These are phyloP conservation scores for Corymbia calophylla DNA, from an alignment of 441 rosid genomes.

Conservation along the genomic window DNA sequence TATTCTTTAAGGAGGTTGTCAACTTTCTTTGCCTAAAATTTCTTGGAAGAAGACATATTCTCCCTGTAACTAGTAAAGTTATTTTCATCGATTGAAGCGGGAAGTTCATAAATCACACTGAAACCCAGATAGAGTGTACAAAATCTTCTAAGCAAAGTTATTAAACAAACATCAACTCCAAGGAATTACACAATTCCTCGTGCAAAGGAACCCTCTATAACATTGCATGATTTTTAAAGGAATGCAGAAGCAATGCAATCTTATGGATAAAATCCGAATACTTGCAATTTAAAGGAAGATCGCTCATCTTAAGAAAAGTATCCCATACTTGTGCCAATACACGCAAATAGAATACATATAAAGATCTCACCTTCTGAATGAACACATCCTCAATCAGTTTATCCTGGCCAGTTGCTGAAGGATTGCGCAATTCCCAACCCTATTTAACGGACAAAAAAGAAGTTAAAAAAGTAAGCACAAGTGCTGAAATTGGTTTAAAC, in stretches of 20 bases:
- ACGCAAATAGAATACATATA: neutral
- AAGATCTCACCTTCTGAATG: constrained; percentile 47
- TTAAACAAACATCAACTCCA: neutral
- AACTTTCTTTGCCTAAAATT: neutral
- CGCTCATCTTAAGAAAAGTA: neutral
- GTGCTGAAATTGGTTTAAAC: neutral
- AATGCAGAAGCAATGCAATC: neutral
- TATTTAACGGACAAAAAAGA: constrained; percentile 5
- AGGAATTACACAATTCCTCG: neutral
- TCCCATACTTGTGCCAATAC: neutral
- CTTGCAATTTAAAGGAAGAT: neutral
- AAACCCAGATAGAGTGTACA: neutral
- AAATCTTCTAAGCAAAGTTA: neutral
- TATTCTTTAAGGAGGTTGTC: neutral
- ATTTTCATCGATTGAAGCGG: neutral
- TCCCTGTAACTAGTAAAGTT: neutral
- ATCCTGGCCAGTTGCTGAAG: constrained; percentile 25
- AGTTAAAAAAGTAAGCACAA: neutral
- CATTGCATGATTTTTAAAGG: neutral
- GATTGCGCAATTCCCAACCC: constrained; percentile 27
- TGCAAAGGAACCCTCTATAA: neutral
- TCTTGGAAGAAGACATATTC: neutral
- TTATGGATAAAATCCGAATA: neutral
- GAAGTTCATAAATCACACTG: neutral
- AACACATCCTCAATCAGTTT: constrained; percentile 40